A percentile compares a stretch with the other conserved stretches of the same genome.
These are phyloP conservation scores for Aquilaria yunnanensis DNA, from an alignment of 345 rosid species.

Conservation along the genomic window DNA sequence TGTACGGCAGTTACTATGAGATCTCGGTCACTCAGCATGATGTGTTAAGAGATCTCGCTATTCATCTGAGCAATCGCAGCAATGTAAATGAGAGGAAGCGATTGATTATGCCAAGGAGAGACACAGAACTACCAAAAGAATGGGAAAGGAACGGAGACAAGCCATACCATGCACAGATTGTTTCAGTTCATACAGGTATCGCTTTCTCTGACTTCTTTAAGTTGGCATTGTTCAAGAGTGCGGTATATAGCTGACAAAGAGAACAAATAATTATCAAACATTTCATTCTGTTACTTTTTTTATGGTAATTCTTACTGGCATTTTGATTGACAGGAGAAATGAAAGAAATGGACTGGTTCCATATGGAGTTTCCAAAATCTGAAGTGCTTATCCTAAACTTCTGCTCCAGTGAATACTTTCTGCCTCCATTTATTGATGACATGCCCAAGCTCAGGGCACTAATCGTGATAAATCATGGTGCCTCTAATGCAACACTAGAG, in stretches of 20 bases:
- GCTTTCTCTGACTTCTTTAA: neutral
- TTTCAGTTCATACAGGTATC: conserved; percentile 78
- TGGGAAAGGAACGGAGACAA: conserved; percentile 70
- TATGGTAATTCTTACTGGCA: neutral
- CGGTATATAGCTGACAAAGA: too few relatives aligned
- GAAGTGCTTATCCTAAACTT: conserved; percentile 80
- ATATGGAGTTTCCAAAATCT: conserved; percentile 77
- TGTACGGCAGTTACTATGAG: conserved; percentile 63
- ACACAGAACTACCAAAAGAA: conserved; percentile 49
- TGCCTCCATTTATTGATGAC: conserved; percentile 69
- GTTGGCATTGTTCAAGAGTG: too few relatives aligned
- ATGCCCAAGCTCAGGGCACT: conserved; percentile 84
- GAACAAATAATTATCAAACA: too few relatives aligned
- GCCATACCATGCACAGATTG: conserved; percentile 63
- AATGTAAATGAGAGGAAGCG: conserved; percentile 40
- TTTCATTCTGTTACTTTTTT: neutral
- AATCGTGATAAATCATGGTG: conserved; percentile 55
- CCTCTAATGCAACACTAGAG: conserved; percentile 38
- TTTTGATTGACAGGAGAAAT: conserved; percentile 48
- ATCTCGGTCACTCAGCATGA: conserved; percentile 79
- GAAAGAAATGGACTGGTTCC: conserved; percentile 79
- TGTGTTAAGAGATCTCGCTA: conserved; percentile 82
- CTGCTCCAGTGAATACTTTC: conserved; percentile 44
- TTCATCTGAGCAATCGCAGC: conserved; percentile 44
- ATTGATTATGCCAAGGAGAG: conserved; percentile 76